Evolutionary conservation across 148 eudicot genomes (phyloP), one percentile per base, ranked within the genome.

Genomic region (Mesembryanthemum crystallinum): DNA sequence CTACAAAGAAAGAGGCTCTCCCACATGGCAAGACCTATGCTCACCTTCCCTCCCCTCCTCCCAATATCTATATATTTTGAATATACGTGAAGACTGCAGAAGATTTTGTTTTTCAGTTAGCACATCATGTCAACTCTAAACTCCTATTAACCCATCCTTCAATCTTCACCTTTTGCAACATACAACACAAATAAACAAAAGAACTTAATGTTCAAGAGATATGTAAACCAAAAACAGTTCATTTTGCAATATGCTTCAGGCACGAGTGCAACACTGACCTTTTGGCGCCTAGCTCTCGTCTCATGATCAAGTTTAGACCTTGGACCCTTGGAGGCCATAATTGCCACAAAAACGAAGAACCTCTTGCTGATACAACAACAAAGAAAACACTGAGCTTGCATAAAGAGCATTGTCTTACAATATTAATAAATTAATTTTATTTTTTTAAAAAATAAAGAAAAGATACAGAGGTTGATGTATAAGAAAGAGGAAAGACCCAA

Each of bases 261-360:
- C 15, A 64, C 5, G 30, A 45, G 52, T 23, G 25, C 20, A 78
- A 6, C 8, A 77, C 71, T 69, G 66, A 93, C 98, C 98, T 91
- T 93, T 76, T 87, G 96, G 68, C 96, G 85, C 86, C 84, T 80
- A 55, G 94, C 92, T 77, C 99, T 85, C 20, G 96, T 76, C 71
- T 95, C 99, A 80, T 95, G 94, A 78, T 95, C 99, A 85, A 89
- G 88, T 82, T 89, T 95, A 49, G 92, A 90, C 86, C 96, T 90
- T 69, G 91, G 96, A 76, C 97, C 98, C 88, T 90, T 95, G 42
- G 98, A 95, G 83, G 97, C 97, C 98, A 95, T 95, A 73, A 28
- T 78, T 72, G 76, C 70, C 80, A 71, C 65, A 57, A n/a, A 10
- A 24, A 58, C 83, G 60, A 20, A 33, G 33, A 64, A 60, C 20